These are phyloP conservation scores for Vicia sativa DNA, from an alignment of 306 rosid species.

Conservation along the genomic window DNA sequence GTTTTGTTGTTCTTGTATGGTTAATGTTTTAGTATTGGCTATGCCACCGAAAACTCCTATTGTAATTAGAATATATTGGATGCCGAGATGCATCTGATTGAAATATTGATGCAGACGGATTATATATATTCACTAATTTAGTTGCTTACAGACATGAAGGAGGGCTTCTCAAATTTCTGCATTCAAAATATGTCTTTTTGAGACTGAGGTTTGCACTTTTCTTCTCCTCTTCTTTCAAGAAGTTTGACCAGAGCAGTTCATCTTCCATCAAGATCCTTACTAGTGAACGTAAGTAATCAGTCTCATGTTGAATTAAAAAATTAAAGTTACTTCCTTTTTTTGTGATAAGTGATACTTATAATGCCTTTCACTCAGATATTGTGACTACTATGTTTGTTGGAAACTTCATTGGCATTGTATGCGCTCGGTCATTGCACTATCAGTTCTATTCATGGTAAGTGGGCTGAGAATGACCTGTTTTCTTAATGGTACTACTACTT, in stretches of 20 bases:
- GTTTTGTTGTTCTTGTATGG: constrained; percentile 19
- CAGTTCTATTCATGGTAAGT: constrained; percentile 96
- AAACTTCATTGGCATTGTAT: constrained; percentile 87
- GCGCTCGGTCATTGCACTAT: constrained; percentile 94
- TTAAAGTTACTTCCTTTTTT: constrained; percentile 18
- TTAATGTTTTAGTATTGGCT: constrained; percentile 10
- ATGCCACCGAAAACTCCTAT: constrained; percentile 1
- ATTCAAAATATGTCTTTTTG: constrained; percentile 56
- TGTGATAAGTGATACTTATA: constrained; percentile 22
- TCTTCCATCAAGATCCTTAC: constrained; percentile 64
- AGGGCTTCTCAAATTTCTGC: constrained; percentile 75
- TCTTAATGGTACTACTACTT: too few relatives aligned
- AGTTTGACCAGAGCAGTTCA: constrained; percentile 42
- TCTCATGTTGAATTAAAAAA: constrained; percentile 23
- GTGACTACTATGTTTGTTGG: constrained; percentile 89
- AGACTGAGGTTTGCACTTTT: constrained; percentile 53
- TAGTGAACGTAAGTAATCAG: constrained; percentile 60
- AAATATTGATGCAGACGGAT: constrained; percentile 25
- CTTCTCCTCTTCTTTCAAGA: constrained; percentile 50
- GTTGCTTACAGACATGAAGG: constrained; percentile 82
- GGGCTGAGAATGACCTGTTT: constrained; percentile 35
- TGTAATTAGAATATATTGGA: constrained; percentile 2
- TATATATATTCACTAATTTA: constrained; percentile 35
- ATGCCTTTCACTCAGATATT: constrained; percentile 61
- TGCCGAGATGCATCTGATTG: constrained; percentile 23